phyloP scores from a whole-genome alignment of 1,139 yeast species.

The Debaryomyces nepalensis region DNA sequence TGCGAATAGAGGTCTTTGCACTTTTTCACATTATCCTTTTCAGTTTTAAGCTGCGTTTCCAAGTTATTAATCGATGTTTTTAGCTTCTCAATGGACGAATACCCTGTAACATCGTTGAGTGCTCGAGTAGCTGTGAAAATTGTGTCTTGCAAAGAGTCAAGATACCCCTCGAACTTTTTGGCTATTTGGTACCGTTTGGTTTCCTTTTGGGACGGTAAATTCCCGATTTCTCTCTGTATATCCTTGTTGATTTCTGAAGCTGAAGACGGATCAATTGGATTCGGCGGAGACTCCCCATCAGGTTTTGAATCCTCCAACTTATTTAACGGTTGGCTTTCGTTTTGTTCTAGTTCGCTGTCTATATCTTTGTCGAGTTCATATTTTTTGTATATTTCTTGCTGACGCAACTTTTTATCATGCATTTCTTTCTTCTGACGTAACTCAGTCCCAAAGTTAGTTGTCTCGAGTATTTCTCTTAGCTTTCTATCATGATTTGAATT shows the following conservation, averaged over 20 bases:
- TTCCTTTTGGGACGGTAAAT: conserved; percentile 40
- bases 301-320: too few species aligned
- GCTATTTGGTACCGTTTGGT: conserved; percentile 22
- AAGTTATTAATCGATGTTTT: conserved; percentile 61
- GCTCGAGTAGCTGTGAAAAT: conserved; percentile 73
- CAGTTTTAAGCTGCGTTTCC: conserved; percentile 52
- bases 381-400: conserved; percentile 12
- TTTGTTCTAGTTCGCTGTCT: neutral
- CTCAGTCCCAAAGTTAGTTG: conserved; percentile 28
- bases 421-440: conserved; percentile 13
- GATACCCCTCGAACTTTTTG: conserved; percentile 51
- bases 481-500: conserved; percentile 4
- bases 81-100: conserved; percentile 75
- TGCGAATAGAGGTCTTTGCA: conserved; percentile 60
- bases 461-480: conserved; percentile 24
- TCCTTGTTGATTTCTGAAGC: conserved; percentile 22
- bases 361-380: conserved; percentile 6
- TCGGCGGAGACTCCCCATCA: too few species aligned
- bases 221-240: conserved; percentile 28
- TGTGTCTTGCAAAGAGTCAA: conserved; percentile 69
- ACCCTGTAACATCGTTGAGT: conserved; percentile 91
- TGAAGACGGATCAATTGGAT: neutral
- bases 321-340: too few species aligned
- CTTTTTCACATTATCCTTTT: conserved; percentile 53
- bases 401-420: conserved; percentile 15